A percentile compares a stretch with the other conserved stretches of the same genome.
phyloP scores from a whole-genome alignment of 1,284 basidiomycete genomes.

The Stereum hirsutum region DNA sequence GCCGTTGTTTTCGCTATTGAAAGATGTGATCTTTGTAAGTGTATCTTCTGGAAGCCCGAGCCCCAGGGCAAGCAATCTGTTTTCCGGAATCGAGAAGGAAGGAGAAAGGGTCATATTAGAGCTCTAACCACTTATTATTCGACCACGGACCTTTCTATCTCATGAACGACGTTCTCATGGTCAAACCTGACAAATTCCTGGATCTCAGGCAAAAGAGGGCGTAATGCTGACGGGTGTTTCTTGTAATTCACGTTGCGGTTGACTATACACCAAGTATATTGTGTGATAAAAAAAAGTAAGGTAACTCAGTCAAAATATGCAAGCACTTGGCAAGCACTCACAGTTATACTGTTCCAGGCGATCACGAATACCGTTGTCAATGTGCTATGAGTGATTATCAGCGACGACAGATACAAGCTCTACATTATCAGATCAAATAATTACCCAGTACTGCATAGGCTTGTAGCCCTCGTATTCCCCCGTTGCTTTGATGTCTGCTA shows the following conservation, averaged over 20 bases:
- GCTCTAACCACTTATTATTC: background rate
- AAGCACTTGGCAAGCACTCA: no score
- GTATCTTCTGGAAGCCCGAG: slow-evolving; percentile 22
- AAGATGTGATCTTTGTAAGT: slow-evolving; percentile 27
- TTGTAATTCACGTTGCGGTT: slow-evolving; percentile 17
- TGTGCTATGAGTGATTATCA: slow-evolving; percentile 28
- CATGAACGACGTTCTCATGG: slow-evolving; percentile 20
- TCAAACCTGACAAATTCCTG: slow-evolving; percentile 21
- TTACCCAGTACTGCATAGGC: slow-evolving; percentile 43
- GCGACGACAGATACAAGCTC: background rate
- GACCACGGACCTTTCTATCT: slow-evolving; percentile 19
- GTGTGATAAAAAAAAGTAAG: no score
- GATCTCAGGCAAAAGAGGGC: slow-evolving; percentile 33
- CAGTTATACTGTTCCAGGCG: slow-evolving; percentile 52
- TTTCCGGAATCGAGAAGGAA: background rate
- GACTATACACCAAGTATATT: slow-evolving; percentile 10
- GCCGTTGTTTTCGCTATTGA: slow-evolving; percentile 19
- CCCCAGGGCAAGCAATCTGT: slow-evolving; percentile 18
- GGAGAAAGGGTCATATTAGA: slow-evolving; percentile 3
- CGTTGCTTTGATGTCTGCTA: slow-evolving; percentile 35
- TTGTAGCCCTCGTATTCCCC: slow-evolving; percentile 58
- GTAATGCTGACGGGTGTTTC: slow-evolving; percentile 24
- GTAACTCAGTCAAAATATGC: no score
- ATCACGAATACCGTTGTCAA: slow-evolving; percentile 46
- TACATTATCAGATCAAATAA: slow-evolving; percentile 2